phyloP scores from a whole-genome alignment of 257 asterid genomes.

The Solanum corneliomulleri region DNA sequence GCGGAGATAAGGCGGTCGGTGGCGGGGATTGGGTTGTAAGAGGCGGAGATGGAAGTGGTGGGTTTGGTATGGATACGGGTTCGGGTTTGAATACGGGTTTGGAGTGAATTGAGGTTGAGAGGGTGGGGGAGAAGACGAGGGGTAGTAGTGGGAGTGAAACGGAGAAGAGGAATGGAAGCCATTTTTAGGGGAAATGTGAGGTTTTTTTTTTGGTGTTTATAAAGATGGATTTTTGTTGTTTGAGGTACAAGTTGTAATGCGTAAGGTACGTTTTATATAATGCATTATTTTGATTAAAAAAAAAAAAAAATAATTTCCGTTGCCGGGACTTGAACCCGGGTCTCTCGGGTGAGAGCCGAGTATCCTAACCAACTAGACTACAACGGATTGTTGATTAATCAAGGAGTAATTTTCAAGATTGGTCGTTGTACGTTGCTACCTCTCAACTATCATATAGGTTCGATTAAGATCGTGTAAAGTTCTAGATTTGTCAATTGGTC shows the following conservation, averaged over 20 bases:
- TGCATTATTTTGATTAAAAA: too few relatives aligned
- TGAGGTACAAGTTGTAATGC: not conserved
- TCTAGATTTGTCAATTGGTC: too few relatives aligned
- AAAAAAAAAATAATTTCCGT: not conserved
- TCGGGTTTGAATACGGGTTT: conserved; percentile 1
- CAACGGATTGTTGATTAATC: conserved; percentile 34
- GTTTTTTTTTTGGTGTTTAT: not conserved
- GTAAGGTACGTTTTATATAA: not conserved
- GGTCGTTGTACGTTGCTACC: too few relatives aligned
- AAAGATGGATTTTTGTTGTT: not conserved
- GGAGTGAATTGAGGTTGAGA: conserved; percentile 4
- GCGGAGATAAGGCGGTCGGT: conserved; percentile 85
- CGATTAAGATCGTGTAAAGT: too few relatives aligned
- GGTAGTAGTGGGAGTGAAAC: conserved; percentile 19
- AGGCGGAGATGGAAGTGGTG: conserved; percentile 8
- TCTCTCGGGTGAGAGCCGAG: conserved; percentile 99
- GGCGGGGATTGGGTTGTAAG: conserved; percentile 60
- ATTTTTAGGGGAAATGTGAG: conserved; percentile 4
- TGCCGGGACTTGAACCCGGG: conserved; percentile 97
- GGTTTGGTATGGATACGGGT: not conserved
- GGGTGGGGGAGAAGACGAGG: conserved; percentile 13
- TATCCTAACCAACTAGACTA: conserved; percentile 99
- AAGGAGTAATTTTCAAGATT: too few relatives aligned
- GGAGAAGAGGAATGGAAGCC: conserved; percentile 55
- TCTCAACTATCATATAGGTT: too few relatives aligned